Evolutionary conservation across 495 filamentous ascomycete species (phyloP), one percentile per base, ranked within the genome.

Genomic region (Stereocaulon alpinum): DNA sequence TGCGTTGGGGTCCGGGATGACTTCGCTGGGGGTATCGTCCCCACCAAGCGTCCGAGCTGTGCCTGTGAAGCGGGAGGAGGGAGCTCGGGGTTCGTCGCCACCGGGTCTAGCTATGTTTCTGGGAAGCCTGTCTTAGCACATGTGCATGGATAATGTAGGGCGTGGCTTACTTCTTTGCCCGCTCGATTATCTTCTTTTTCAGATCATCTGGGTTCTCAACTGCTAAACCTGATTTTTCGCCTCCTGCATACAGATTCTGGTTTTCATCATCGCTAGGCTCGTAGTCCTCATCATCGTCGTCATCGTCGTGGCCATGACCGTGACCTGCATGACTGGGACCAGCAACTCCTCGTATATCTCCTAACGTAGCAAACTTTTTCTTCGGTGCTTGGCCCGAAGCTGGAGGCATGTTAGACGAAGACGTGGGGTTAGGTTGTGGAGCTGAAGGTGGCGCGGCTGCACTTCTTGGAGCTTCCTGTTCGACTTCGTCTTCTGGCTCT

Each of bases 191-290:
- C 69, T 93, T 82, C 68, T 81, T 82, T 65, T 82, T 81, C 17
- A 85, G 73, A 60, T 86, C 87, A 54, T 80, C 76, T 0, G 93
- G 93, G 68, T 97, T 91, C 69, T 96, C 89, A 56, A 98, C 91
- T 3, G 93, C 94, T 32, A 97, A 73, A 6, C 91, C 94, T 24
- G 91, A 96, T 74, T 98, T 98, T 76, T 96, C 93, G 48, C 93
- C 93, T 54, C 93, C 93, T 9, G 93, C 87, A 69, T 94, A 98
- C 51, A 96, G 79, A 69, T 96, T 89, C 57, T 89, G 82, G 7
- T 85, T 82, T 40, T 78, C 76, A 27, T 83, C 74, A 6, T 80
- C 80, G 37, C 84, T 81, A 44, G 86, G 77, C 4, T 82, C 78
- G 34, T 78, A 74, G 5, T 84, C 80, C 18, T 83, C 80, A 5